phyloP scores from a whole-genome alignment of 2,329 filamentous ascomycete species.

The Tolypocladium cylindrosporum region DNA sequence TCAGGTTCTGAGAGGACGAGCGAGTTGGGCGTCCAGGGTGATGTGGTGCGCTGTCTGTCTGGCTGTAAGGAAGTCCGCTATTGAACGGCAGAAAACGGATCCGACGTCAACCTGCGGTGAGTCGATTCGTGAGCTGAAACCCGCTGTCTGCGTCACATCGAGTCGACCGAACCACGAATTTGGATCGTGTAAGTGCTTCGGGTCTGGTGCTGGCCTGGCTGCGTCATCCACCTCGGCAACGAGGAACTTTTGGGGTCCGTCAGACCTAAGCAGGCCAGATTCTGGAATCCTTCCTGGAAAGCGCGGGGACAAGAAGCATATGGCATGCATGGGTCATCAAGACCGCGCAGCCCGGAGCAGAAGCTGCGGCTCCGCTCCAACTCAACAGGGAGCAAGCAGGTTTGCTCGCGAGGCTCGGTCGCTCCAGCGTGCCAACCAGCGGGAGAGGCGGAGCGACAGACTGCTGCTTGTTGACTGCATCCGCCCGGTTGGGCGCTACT shows the following conservation, averaged over 20 bases:
- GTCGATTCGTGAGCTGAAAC: not conserved
- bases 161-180: not conserved
- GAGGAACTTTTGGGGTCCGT: not conserved
- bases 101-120: not conserved
- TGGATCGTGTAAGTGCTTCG: not conserved
- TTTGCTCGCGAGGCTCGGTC: not conserved
- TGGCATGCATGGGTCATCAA: not conserved
- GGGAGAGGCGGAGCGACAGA: not conserved
- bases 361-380: constrained; percentile 1
- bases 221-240: not conserved
- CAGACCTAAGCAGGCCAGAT: not conserved
- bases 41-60: not conserved
- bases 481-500: not conserved
- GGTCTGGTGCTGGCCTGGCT: not conserved
- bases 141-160: not conserved
- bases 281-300: not conserved
- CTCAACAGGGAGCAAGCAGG: not conserved
- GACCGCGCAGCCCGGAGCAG: constrained; percentile 1
- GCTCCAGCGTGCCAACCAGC: not conserved
- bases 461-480: not conserved
- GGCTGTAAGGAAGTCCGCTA: too few species aligned
- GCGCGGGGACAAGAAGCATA: not conserved
- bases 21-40: not conserved
- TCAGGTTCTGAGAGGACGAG: not conserved
- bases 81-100: not conserved